Evolutionary conservation across 805 yeast genomes (phyloP), one percentile per base, ranked within the genome.

Genomic region (Starmerella sirachaensis): DNA sequence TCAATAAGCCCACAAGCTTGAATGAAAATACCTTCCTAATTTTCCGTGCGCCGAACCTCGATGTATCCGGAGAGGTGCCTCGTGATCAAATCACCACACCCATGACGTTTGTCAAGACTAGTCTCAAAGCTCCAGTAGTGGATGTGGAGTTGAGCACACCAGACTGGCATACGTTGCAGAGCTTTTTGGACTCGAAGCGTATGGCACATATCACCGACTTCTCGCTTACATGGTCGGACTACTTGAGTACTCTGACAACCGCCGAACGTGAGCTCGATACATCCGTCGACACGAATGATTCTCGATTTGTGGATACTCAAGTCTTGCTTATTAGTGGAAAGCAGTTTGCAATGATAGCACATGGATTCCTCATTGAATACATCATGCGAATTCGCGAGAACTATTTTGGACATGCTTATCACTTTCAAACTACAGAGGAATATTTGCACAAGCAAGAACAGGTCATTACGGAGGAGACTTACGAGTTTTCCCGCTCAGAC

Each of bases 341-440:
- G 20, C 68, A 74, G 33, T 72, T 86, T 1, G 73, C 80, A 0
- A 53, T 91, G 27, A 68, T 78, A 33, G 71, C 78, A 31, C 81
- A 81, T 54, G 98, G 98, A 0, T 80, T 74, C 55, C 67, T 85
- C 6, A 65, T 84, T 6, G 72, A 78, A 46, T 84, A 80, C 55
- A 62, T 88, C 29, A 72, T 85, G 64, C 69, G 74, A 12, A 64
- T 91, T 33, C 70, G 78, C 32, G 94, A 82, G 53, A 91, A 91
- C 54, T 88, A 91, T 55, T 81, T 91, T 56, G 98, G 98, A 2
- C 91, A 82, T 31, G 67, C 69, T 43, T 66, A 72, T n/a, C 82
- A 76, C 48, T 91, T 91, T 55, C 75, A 72, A 47, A 91, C 97
- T 0, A 68, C 84, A 31, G 91, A 83, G 45, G 98, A 88, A 54